Evolutionary conservation across 352 stramenopile genomes (phyloP), one percentile per base, ranked within the genome.

Genomic region (Pythium pyrilobum): DNA sequence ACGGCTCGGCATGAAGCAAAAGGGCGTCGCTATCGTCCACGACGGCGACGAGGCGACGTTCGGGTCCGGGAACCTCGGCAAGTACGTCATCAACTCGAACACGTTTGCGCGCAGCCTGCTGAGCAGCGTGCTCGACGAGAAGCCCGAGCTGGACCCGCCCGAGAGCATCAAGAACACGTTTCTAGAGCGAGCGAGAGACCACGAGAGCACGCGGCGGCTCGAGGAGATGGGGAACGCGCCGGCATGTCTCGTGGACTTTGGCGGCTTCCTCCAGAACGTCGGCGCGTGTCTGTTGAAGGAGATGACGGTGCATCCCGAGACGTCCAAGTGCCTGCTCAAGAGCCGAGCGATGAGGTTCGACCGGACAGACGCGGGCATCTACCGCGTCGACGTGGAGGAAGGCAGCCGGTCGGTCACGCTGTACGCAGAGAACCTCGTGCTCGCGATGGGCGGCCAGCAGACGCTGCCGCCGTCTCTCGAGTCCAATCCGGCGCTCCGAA

Each of bases 41-140:
- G 71, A 75, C 27, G 78, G 76, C 2, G 70, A 84, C 28, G 52
- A 52, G 4, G 57, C 53, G 8, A 81, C 63, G 0, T 87, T 92
- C 41, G 84, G 81, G 0, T 66, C 65, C 5, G 84, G 81, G 24
- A 89, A 86, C 37, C 71, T 95, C 20, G 80, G 81, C 27, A 51
- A 71, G 21, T 95, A 90, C 48, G 67, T 85, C 21, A 95, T 92
- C 66, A 92, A 95, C 63, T 91, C 77, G 3, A 95, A 95, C 58
- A 94, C 81, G 15, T 90, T 90, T 46, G 82, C 78, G 0, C 86
- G 72, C 41, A 87, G 79, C 25, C 49, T 95, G 24, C 43, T 89
- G 1, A 77, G 69, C 8, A 89, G 84, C 53, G 67, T 92, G 7
- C 53, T 93, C n/a, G 75, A 92, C 27, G 80, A 92, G 43, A 90